Conservation (phyloP, 2,329 filamentous ascomycete species). For the Cytospora piceicola region DNA sequence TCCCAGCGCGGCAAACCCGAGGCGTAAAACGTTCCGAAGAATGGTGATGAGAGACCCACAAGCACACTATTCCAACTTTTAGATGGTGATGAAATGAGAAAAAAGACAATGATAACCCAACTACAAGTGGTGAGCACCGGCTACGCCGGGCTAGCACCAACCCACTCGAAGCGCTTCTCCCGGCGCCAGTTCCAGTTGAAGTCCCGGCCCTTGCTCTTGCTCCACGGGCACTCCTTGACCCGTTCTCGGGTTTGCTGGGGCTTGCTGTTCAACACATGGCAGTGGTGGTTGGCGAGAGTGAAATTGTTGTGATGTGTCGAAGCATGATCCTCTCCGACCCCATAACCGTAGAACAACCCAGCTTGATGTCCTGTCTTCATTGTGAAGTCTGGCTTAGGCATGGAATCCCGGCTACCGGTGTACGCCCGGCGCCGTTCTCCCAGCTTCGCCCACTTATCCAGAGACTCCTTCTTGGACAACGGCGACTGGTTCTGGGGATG, state of each 20-base stretch:
- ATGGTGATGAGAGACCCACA: constrained; percentile 35
- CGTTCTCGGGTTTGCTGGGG: constrained; percentile 48
- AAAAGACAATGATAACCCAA: constrained; percentile 48
- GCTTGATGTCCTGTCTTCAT: constrained; percentile 53
- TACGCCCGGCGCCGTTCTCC: constrained; percentile 80
- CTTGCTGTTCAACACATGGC: constrained; percentile 42
- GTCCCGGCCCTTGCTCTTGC: constrained; percentile 57
- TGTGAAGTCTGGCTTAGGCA: constrained; percentile 48
- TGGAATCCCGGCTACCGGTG: constrained; percentile 52
- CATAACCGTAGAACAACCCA: constrained; percentile 47
- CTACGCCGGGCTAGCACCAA: constrained; percentile 65
- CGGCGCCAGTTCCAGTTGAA: constrained; percentile 62
- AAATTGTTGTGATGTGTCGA: constrained; percentile 34
- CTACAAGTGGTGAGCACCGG: constrained; percentile 71
- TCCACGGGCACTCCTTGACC: constrained; percentile 59
- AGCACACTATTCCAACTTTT: constrained; percentile 22
- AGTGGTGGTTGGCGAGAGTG: constrained; percentile 32
- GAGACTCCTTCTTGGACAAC: constrained; percentile 61
- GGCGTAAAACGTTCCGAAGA: constrained; percentile 33
- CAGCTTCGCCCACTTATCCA: constrained; percentile 89
- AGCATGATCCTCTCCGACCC: constrained; percentile 52
- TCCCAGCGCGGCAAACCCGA: constrained; percentile 32
- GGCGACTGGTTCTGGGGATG: constrained; percentile 60
- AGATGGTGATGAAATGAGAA: constrained; percentile 24
- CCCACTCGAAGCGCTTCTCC: constrained; percentile 78